phyloP scores from a whole-genome alignment of 345 rosid species.

The Toxicodendron radicans region DNA sequence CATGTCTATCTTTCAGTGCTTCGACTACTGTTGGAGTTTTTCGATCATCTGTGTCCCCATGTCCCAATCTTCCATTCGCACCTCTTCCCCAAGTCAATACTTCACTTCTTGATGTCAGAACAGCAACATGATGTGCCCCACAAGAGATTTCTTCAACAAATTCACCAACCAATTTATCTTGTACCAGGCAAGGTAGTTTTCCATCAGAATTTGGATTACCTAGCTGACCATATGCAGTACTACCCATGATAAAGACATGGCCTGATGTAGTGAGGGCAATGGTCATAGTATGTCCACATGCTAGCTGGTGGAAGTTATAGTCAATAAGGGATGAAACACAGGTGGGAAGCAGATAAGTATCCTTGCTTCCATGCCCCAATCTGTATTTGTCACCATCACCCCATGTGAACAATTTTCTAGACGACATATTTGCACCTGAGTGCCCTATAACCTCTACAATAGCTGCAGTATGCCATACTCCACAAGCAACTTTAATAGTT shows the following conservation, averaged over 20 bases:
- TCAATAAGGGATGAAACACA: conserved; percentile 84
- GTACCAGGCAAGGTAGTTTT: conserved; percentile 73
- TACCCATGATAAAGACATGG: conserved; percentile 89
- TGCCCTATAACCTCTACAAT: conserved; percentile 83
- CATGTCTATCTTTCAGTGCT: conserved; percentile 78
- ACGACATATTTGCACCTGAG: conserved; percentile 45
- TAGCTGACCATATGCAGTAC: conserved; percentile 72
- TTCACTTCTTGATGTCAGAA: conserved; percentile 89
- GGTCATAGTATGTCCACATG: conserved; percentile 85
- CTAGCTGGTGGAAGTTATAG: conserved; percentile 85
- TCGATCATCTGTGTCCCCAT: conserved; percentile 78
- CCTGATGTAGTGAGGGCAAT: conserved; percentile 94
- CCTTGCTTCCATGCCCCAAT: conserved; percentile 91
- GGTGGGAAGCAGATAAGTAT: conserved; percentile 75
- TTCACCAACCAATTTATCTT: conserved; percentile 86
- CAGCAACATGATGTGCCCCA: conserved; percentile 85
- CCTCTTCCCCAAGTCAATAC: conserved; percentile 97
- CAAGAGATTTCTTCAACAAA: conserved; percentile 92
- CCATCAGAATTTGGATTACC: conserved; percentile 73
- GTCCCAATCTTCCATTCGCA: conserved; percentile 85
- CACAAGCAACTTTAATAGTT: conserved; percentile 87
- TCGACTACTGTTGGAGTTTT: conserved; percentile 77
- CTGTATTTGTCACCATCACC: conserved; percentile 93
- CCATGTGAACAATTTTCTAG: conserved; percentile 91
- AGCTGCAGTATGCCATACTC: conserved; percentile 96